Conservation (phyloP, 2,329 filamentous ascomycete species). For the Fusarium dlaminii region DNA sequence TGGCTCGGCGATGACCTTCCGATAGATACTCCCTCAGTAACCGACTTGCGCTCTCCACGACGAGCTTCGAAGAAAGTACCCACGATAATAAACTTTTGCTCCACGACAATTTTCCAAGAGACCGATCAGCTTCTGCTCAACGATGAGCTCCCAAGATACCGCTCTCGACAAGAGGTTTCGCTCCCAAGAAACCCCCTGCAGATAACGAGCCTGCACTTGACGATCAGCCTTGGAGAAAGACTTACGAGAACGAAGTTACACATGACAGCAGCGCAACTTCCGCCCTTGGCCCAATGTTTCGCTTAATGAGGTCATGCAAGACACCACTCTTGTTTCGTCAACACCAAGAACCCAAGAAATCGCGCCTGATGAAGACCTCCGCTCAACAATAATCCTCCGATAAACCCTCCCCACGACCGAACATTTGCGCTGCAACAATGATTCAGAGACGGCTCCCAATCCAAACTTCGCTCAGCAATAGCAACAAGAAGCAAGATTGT, state of each 20-base stretch:
- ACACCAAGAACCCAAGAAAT: not conserved
- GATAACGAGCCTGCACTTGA: not conserved
- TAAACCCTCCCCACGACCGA: not conserved
- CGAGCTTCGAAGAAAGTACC: not conserved
- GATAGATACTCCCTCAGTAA: not conserved
- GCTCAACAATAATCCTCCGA: not conserved
- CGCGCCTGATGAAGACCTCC: not conserved
- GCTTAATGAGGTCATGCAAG: fast-evolving
- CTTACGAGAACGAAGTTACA: not conserved
- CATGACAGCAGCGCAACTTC: not conserved
- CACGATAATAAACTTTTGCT: not conserved
- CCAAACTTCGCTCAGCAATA: not conserved
- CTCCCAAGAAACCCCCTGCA: not conserved
- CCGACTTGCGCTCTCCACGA: not conserved
- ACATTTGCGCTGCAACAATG: not conserved
- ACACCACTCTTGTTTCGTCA: fast-evolving
- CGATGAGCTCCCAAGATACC: not conserved
- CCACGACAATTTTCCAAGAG: no score
- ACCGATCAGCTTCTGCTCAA: not conserved
- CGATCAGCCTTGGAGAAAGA: not conserved
- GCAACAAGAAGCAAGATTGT: not conserved
- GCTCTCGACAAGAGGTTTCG: not conserved
- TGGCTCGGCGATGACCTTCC: not conserved
- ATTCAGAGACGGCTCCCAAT: not conserved
- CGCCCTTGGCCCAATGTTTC: fast-evolving